A percentile compares a stretch with the other conserved stretches of the same genome.
Conservation (phyloP, 805 yeast species). For the Dipodascopsis tothii region DNA sequence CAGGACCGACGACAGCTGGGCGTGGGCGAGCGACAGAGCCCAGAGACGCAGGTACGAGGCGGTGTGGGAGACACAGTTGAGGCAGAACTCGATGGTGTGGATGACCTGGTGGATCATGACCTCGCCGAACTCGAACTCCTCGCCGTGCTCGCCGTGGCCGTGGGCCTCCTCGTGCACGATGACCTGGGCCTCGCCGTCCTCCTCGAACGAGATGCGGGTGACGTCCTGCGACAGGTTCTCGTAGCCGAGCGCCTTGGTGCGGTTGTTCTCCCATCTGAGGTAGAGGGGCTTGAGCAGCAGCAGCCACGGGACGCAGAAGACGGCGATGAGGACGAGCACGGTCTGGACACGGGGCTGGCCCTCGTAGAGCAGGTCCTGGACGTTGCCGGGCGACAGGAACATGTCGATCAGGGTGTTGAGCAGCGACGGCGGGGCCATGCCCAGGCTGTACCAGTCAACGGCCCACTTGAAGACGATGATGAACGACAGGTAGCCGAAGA, state of each 20-base stretch:
- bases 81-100: conserved; percentile 94
- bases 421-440: conserved; percentile 80
- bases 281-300: conserved; percentile 75
- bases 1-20: conserved; percentile 86
- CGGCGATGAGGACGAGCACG: conserved; percentile 62
- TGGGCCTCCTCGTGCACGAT: conserved; percentile 35
- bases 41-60: conserved; percentile 93
- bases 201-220: conserved; percentile 30
- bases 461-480: conserved; percentile 90
- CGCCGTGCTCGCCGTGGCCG: conserved; percentile 47
- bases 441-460: conserved; percentile 77
- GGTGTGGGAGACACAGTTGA: conserved; percentile 96
- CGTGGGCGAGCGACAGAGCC: conserved; percentile 96
- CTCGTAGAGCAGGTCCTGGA: conserved; percentile 69
- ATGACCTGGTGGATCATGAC: conserved; percentile 94
- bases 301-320: conserved; percentile 88
- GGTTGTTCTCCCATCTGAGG: conserved; percentile 50
- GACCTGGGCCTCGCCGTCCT: conserved; percentile 30
- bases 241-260: conserved; percentile 46
- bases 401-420: conserved; percentile 90
- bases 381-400: conserved; percentile 88
- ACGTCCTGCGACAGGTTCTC: conserved; percentile 41
- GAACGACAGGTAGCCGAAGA: conserved; percentile 83
- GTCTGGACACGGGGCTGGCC: conserved; percentile 78
- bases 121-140: conserved; percentile 79